Conservation (phyloP, 768 basidiomycete species). For the Tricholomella constricta region DNA sequence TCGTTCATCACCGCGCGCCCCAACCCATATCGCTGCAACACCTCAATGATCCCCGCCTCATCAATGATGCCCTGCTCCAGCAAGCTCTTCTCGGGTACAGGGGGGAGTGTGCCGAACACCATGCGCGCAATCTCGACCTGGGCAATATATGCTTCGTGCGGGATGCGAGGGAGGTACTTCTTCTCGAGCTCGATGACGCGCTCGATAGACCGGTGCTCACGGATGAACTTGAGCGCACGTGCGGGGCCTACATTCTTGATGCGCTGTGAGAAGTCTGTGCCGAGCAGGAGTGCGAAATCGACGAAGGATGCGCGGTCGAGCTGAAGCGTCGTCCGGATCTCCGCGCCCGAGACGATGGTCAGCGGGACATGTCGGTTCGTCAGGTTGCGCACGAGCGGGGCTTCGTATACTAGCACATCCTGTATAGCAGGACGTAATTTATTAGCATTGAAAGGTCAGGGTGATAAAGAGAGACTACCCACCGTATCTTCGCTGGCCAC, state of each 20-base stretch:
- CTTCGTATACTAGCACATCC: conserved; percentile 85
- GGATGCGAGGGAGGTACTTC: conserved; percentile 52
- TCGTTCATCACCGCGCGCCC: conserved; percentile 37
- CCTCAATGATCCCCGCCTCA: conserved; percentile 40
- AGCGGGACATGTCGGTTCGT: conserved; percentile 63
- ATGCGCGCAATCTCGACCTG: conserved; percentile 63
- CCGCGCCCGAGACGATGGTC: conserved; percentile 59
- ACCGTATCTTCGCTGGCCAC: conserved; percentile 93
- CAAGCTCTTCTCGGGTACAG: conserved; percentile 46
- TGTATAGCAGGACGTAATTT: conserved; percentile 26
- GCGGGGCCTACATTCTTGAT: conserved; percentile 81
- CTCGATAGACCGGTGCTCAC: conserved; percentile 72
- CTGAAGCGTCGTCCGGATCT: conserved; percentile 57
- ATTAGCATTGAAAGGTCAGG: conserved; percentile 5
- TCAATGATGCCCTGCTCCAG: conserved; percentile 41
- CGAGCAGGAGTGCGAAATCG: conserved; percentile 86
- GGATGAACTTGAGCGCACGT: conserved; percentile 77
- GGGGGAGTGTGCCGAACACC: conserved; percentile 69
- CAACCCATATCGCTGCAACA: conserved; percentile 55
- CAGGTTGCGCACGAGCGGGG: conserved; percentile 78
- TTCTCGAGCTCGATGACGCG: conserved; percentile 53
- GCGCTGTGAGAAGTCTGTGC: conserved; percentile 88
- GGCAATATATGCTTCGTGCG: conserved; percentile 55
- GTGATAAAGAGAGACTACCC: conserved; percentile 19
- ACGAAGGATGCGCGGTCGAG: conserved; percentile 64